Percentiles rank a stretch among this genome's conserved stretches.
Conservation (phyloP, 306 rosid species). For the Datisca glomerata region DNA sequence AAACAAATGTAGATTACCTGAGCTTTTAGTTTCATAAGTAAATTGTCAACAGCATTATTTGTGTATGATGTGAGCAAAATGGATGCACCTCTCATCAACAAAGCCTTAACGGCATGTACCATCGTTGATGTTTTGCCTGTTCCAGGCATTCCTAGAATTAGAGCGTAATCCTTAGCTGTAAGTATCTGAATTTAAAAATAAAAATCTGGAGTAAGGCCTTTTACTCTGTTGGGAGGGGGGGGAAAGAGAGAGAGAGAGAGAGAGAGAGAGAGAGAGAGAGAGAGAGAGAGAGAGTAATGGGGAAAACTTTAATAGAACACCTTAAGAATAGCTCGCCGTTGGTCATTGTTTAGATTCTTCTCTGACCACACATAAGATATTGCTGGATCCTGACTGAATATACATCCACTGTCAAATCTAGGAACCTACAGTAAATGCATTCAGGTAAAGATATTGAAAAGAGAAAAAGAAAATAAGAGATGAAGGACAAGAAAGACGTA, state of each 20-base stretch:
- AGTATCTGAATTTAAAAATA: conserved; percentile 52
- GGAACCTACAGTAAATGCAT: conserved; percentile 95
- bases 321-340: conserved; percentile 85
- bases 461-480: too few species aligned
- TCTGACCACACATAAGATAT: conserved; percentile 72
- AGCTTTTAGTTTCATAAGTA: conserved; percentile 76
- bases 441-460: conserved; percentile 5
- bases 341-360: conserved; percentile 73
- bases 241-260: too few species aligned
- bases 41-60: conserved; percentile 91
- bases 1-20: conserved; percentile 43
- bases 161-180: conserved; percentile 77
- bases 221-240: not conserved
- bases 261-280: not conserved
- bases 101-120: conserved; percentile 97
- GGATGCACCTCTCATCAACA: conserved; percentile 80
- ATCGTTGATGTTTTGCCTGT: conserved; percentile 94
- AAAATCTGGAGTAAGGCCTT: not conserved
- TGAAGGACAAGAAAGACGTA: too few species aligned
- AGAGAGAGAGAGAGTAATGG: not conserved
- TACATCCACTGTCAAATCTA: conserved; percentile 74
- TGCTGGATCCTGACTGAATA: conserved; percentile 89
- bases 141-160: conserved; percentile 98
- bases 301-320: conserved; percentile 21
- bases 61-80: conserved; percentile 92